phyloP scores from a whole-genome alignment of 495 filamentous ascomycete species.

The Aspergillus leporis region DNA sequence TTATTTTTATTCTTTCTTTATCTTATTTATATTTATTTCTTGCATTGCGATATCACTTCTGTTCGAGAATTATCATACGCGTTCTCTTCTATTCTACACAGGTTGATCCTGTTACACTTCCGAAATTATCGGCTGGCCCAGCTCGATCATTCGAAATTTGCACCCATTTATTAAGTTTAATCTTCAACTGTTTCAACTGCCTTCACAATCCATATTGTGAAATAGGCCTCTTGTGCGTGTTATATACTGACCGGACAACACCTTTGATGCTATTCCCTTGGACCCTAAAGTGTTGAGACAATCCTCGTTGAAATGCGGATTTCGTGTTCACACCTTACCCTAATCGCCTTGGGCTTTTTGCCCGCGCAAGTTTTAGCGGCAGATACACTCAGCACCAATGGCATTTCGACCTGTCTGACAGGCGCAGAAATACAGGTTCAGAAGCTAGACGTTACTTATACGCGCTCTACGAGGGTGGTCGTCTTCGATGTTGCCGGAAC shows the following conservation, averaged over 20 bases:
- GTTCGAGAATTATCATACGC: background rate
- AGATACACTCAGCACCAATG: conserved; percentile 76
- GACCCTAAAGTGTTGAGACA: background rate
- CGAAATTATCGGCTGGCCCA: background rate
- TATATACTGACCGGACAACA: background rate
- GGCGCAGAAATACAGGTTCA: conserved; percentile 69
- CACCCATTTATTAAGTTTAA: conserved; percentile 1
- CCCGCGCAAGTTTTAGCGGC: conserved; percentile 51
- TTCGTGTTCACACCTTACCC: conserved; percentile 14
- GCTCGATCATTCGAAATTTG: background rate
- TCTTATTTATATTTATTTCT: too few species aligned
- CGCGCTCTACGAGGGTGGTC: conserved; percentile 68
- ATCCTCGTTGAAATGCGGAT: conserved; percentile 27
- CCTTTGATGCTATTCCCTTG: conserved; percentile 9
- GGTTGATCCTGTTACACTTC: conserved; percentile 29
- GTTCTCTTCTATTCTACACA: conserved; percentile 17
- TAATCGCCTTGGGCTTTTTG: conserved; percentile 37
- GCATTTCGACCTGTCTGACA: conserved; percentile 73
- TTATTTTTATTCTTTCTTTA: conserved; percentile 2
- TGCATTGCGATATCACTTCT: background rate
- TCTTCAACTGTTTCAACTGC: background rate
- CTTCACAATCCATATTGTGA: background rate
- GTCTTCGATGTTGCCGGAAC: conserved; percentile 82
- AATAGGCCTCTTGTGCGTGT: background rate
- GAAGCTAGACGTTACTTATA: conserved; percentile 75